A percentile compares a stretch with the other conserved stretches of the same genome.
Conservation (phyloP, 345 rosid species). For the Hibiscus trionum region DNA sequence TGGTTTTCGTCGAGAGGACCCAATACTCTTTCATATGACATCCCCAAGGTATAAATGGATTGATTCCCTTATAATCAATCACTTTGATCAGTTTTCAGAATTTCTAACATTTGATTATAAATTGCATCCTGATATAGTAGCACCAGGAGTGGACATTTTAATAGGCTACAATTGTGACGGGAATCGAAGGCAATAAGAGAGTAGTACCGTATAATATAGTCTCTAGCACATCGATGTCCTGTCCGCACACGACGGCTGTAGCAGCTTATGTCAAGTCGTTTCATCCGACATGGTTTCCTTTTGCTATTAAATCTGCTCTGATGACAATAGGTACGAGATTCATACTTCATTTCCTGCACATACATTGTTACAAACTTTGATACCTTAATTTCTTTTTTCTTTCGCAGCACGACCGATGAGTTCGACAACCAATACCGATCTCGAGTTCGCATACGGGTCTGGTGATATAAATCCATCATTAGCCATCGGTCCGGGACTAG, state of each 20-base stretch:
- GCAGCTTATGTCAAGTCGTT: constrained; percentile 44
- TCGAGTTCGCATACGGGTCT: constrained; percentile 32
- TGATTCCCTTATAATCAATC: not conserved
- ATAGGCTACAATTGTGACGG: constrained; percentile 15
- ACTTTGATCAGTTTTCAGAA: not conserved
- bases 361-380: not conserved
- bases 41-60: constrained; percentile 31
- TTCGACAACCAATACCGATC: constrained; percentile 10
- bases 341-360: too few relatives aligned
- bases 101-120: not conserved
- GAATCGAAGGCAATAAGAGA: constrained; percentile 20
- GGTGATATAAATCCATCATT: constrained; percentile 30
- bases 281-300: constrained; percentile 27
- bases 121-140: constrained; percentile 44
- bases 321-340: constrained; percentile 19
- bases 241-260: constrained; percentile 40
- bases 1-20: constrained; percentile 50
- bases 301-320: constrained; percentile 28
- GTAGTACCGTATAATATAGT: constrained; percentile 25
- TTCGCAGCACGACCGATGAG: constrained; percentile 20
- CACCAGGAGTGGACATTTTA: constrained; percentile 47
- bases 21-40: constrained; percentile 29
- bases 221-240: constrained; percentile 54
- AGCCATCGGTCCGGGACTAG: constrained; percentile 33
- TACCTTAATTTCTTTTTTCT: not conserved